Evolutionary conservation across 140 eudicot species (phyloP).

Genomic region (Cichorium intybus): DNA sequence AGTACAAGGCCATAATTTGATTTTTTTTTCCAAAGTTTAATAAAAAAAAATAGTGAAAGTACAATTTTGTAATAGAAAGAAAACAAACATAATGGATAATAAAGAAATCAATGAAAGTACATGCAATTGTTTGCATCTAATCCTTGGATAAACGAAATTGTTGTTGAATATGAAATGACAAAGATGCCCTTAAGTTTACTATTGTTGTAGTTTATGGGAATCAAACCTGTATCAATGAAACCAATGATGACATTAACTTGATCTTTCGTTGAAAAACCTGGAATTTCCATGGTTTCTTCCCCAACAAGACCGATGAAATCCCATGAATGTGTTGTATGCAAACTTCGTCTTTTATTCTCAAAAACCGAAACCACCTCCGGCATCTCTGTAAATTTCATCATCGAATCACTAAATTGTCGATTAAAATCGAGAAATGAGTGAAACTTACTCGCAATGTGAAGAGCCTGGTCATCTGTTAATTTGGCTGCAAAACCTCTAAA

Average conservation of each 20-base stretch:
- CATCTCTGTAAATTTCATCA: slow-evolving; percentile 54
- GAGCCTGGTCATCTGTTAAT: slow-evolving; percentile 74
- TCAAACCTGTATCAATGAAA: slow-evolving; percentile 81
- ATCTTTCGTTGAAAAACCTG: slow-evolving; percentile 71
- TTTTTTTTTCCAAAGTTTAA: too few relatives aligned
- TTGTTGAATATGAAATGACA: background rate
- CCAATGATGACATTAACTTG: slow-evolving; percentile 93
- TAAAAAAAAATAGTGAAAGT: background rate
- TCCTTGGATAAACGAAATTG: background rate
- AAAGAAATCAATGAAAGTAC: too few relatives aligned
- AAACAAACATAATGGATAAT: too few relatives aligned
- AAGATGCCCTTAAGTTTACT: background rate
- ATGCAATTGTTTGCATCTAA: background rate
- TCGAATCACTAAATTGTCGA: background rate
- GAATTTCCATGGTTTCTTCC: slow-evolving; percentile 85
- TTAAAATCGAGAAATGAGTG: background rate
- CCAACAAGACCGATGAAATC: slow-evolving; percentile 78
- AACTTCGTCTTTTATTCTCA: slow-evolving; percentile 50
- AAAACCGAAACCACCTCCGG: slow-evolving; percentile 92
- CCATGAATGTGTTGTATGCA: slow-evolving; percentile 97
- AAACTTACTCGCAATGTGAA: slow-evolving; percentile 55
- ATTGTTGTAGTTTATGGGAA: too few relatives aligned
- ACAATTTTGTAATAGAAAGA: background rate
- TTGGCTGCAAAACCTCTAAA: slow-evolving; percentile 92
- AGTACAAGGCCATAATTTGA: too few relatives aligned